A percentile compares a stretch with the other conserved stretches of the same genome.
These are phyloP conservation scores for Poteriospumella lacustris DNA, from an alignment of 108 stramenopile genomes.

Conservation along the genomic window DNA sequence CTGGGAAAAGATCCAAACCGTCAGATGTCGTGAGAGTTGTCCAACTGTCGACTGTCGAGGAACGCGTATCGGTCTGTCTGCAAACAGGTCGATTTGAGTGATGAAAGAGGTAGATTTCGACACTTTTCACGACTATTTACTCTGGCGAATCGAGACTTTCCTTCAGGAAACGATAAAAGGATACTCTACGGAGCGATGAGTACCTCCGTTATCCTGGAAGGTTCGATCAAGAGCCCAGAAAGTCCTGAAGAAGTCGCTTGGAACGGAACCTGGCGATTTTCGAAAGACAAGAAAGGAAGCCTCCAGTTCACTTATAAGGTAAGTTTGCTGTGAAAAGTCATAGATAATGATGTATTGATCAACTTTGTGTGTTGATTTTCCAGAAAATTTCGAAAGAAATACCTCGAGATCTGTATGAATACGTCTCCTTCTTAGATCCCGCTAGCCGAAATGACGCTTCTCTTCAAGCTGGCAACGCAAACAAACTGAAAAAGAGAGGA, in stretches of 20 bases:
- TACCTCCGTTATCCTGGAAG: not conserved
- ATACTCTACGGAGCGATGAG: not conserved
- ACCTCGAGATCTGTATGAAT: not conserved
- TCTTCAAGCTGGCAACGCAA: not conserved
- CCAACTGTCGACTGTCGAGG: no score
- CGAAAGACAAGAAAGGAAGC: not conserved
- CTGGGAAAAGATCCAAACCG: no score
- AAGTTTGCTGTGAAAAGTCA: not conserved
- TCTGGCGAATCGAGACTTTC: no score
- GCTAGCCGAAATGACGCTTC: not conserved
- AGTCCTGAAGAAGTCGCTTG: not conserved
- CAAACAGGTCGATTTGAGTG: no score
- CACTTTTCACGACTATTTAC: no score
- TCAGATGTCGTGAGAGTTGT: no score
- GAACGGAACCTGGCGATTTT: not conserved
- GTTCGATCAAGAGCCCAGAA: no score
- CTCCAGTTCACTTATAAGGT: not conserved
- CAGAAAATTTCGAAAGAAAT: not conserved
- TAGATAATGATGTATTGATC: not conserved
- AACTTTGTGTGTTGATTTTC: not conserved
- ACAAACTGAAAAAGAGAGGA: not conserved
- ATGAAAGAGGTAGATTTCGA: no score
- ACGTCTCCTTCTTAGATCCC: not conserved
- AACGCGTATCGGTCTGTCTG: no score
- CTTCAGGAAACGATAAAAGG: no score